Base-by-base conservation (phyloP, 768 basidiomycete species). In the Megacollybia marginata region DNA sequence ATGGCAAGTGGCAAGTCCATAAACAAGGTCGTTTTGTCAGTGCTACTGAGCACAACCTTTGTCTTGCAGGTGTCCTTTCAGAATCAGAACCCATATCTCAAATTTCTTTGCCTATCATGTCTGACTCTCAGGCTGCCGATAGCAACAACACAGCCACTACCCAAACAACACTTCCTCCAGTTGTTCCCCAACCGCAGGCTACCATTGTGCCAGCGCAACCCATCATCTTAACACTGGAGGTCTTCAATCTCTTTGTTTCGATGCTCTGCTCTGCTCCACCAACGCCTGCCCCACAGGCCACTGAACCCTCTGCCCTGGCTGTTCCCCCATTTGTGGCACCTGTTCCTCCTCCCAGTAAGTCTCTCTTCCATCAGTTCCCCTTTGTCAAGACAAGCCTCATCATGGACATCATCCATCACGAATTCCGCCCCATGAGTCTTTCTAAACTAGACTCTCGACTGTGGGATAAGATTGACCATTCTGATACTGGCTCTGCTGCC, bases 401-500 rank as follows among this genome's bases (percentile, higher is more conserved):
- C 7, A n/a, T 52, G 51, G 51, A 52, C 11, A 52, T 52, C 38
- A 48, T 47, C 10, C 51, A 38, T 10, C 51, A 52, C 33, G 46
- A 47, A 1, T 48, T 52, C 19, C 46, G 47, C 13, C 51, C 51
- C 6, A 35, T n/a, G 12, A 20, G 13, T 10, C 47, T 52, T 12
- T 28, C n/a, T 16, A 48, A 52, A 33, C 47, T 52, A 4, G 47
- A 52, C n/a, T 15, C 15, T 2, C 15, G 33, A n/a, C 18, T 48
- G 42, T 38, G 40, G 8, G 31, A 32, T 9, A 42, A 34, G 9
- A 40, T 46, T 10, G 31, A 42, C 19, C 44, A 19, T 28, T 16
- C 47, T 8, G 50, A 46, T 6, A 45, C 34, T 20, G 34, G 35
- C 2, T 16, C 45, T 32, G 42, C 43, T 31, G 43, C 42, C 9